Base-by-base conservation (phyloP, 352 stramenopile genomes). In the Phytopythium litorale region DNA sequence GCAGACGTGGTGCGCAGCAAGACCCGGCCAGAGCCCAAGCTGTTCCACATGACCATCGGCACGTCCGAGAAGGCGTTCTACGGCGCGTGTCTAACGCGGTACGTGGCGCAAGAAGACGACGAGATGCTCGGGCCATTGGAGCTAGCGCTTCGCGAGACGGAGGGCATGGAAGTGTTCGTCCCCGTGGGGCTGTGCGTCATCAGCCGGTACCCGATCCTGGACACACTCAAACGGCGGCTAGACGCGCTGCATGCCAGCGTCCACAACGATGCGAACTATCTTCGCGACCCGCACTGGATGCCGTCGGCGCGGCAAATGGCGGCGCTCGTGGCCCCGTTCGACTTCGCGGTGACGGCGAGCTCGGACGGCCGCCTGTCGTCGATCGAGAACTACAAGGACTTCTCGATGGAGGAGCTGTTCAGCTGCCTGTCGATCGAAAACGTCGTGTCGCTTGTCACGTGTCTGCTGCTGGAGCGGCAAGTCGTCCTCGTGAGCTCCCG, bases 11-110 rank as follows among this genome's bases (percentile, higher is more conserved):
- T 92, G 15, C 82, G 76, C 23, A 75, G 79, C 5, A 85, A 79
- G 52, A 76, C 75, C 3, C 71, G 75, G 15, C 86, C 86, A 15
- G 65, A 80, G 48, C 78, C 86, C 0, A 88, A 75, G 58, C 72
- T 95, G 19, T 92, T 92, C 35, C 82, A 95, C 54, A 84, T 95
- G 77, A 91, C 82, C 9, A 92, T 95, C 28, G 86, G 86, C 30
- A 92, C 85, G 40, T 62, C 84, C 4, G 86, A 95, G 42, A 91
- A 91, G 57, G 73, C 84, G 7, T 93, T 95, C 60, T 92, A 93
- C 49, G 81, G 79, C 33, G 86, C 84, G 8, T 91, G 80, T 32
- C 69, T 95, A n/a, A 93, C 84, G 33, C 73, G 84, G 54, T 95
- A 95, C 56, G 81, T 95, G 18, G 71, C 77, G 0, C 63, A 89